Conservation (phyloP, 495 filamentous ascomycete genomes). For the Penicillium antarcticum region DNA sequence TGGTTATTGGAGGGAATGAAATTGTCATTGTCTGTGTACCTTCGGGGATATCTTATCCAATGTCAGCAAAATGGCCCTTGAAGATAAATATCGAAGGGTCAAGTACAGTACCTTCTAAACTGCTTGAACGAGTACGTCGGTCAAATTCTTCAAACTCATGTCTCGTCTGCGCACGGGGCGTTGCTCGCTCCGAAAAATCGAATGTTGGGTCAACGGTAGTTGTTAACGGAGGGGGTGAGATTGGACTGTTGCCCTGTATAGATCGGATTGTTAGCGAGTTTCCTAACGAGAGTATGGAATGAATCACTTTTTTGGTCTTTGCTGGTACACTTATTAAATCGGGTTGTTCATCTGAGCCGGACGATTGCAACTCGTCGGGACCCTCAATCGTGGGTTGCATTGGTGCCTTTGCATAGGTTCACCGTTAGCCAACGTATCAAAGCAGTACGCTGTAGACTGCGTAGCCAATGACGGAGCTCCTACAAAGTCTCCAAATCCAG, state of each 20-base stretch:
- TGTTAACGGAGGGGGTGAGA: slow-evolving; percentile 62
- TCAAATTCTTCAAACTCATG: slow-evolving; percentile 63
- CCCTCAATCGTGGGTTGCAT: background rate
- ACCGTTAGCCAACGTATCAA: background rate
- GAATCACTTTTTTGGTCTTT: slow-evolving; percentile 16
- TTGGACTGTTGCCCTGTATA: slow-evolving; percentile 35
- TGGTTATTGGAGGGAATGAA: background rate
- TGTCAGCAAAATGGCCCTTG: slow-evolving; percentile 11
- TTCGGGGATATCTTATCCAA: slow-evolving; percentile 44
- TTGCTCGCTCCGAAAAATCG: slow-evolving; percentile 66
- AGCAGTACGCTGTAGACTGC: background rate
- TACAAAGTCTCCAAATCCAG: slow-evolving; percentile 76
- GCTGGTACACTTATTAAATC: slow-evolving; percentile 12
- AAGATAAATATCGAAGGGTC: slow-evolving; percentile 1
- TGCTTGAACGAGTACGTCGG: slow-evolving; percentile 48
- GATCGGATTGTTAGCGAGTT: slow-evolving; percentile 6
- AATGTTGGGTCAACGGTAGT: slow-evolving; percentile 64
- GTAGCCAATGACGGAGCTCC: slow-evolving; percentile 23
- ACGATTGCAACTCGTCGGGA: slow-evolving; percentile 2
- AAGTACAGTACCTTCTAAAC: slow-evolving; percentile 64
- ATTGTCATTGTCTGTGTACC: slow-evolving; percentile 10
- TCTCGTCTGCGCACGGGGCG: slow-evolving; percentile 78
- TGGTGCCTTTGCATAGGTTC: background rate
- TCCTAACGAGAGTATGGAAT: background rate
- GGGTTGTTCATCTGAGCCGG: slow-evolving; percentile 1